Evolutionary conservation across 768 basidiomycete species (phyloP).

Genomic region (Dentipellis fragilis): DNA sequence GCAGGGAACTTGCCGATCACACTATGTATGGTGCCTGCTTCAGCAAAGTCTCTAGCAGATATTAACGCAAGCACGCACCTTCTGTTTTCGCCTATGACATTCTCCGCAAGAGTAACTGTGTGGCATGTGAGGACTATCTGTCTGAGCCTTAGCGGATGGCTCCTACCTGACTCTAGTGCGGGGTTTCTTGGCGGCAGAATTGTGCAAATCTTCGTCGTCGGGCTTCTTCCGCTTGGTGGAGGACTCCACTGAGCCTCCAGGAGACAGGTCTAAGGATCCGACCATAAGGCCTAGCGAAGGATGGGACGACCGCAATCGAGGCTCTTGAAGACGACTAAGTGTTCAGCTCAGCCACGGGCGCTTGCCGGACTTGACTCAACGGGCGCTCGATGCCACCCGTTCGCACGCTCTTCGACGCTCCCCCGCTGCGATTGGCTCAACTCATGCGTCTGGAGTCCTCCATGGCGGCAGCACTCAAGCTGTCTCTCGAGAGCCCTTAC

Average conservation of each 20-base stretch:
- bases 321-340: no score
- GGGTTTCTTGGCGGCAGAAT: slow-evolving; percentile 42
- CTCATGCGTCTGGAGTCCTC: neutral
- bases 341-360: no score
- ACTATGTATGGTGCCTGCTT: slow-evolving; percentile 31
- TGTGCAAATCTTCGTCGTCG: slow-evolving; percentile 32
- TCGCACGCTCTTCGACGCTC: no score
- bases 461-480: slow-evolving; percentile 26
- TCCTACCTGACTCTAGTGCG: slow-evolving; percentile 66
- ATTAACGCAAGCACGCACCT: slow-evolving; percentile 31
- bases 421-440: neutral
- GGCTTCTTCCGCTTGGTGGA: slow-evolving; percentile 45
- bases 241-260: neutral
- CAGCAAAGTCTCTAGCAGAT: slow-evolving; percentile 10
- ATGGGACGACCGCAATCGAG: no score
- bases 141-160: neutral
- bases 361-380: no score
- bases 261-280: neutral
- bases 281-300: neutral
- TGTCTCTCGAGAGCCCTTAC: slow-evolving; percentile 74
- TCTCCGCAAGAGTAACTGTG: slow-evolving; percentile 76
- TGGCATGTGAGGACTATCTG: neutral
- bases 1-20: slow-evolving; percentile 78
- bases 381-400: no score
- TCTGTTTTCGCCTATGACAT: slow-evolving; percentile 84